Conservation (phyloP, 83 land plant species). For the Picea engelmannii region DNA sequence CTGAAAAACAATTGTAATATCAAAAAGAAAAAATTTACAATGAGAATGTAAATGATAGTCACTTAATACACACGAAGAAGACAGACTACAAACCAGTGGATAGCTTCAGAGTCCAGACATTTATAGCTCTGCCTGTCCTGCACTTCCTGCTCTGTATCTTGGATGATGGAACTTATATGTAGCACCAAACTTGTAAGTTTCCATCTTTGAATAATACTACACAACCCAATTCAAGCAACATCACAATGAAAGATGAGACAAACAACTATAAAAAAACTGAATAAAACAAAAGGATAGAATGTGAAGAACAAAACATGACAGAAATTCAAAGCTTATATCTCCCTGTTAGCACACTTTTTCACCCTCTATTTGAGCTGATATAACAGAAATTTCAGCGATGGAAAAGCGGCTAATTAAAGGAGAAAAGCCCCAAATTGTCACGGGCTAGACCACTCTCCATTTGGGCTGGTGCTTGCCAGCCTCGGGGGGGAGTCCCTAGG, state of each 20-base stretch:
- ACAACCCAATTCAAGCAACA: conserved; percentile 13
- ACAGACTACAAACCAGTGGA: conserved; percentile 63
- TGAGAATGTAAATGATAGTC: not conserved
- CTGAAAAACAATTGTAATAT: not conserved
- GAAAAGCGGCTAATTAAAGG: too few relatives aligned
- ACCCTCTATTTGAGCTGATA: too few relatives aligned
- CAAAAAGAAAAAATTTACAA: not conserved
- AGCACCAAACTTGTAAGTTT: conserved; percentile 87
- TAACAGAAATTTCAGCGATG: too few relatives aligned
- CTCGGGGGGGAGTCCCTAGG: too few relatives aligned
- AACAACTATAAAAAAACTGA: not conserved
- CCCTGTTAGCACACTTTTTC: too few relatives aligned
- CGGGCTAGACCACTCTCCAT: too few relatives aligned
- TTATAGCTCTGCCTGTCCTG: conserved; percentile 59
- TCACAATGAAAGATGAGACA: not conserved
- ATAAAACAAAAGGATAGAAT: not conserved
- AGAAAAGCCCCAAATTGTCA: too few relatives aligned
- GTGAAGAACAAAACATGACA: not conserved
- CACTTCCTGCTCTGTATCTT: conserved; percentile 70
- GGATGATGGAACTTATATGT: conserved; percentile 92
- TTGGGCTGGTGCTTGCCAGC: too few relatives aligned
- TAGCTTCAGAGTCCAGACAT: conserved; percentile 55
- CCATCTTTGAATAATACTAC: conserved; percentile 86
- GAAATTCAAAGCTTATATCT: not conserved
- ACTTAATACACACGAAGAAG: conserved; percentile 12